phyloP scores from a whole-genome alignment of 176 grass and related monocot species.

The Guadua angustifolia region DNA sequence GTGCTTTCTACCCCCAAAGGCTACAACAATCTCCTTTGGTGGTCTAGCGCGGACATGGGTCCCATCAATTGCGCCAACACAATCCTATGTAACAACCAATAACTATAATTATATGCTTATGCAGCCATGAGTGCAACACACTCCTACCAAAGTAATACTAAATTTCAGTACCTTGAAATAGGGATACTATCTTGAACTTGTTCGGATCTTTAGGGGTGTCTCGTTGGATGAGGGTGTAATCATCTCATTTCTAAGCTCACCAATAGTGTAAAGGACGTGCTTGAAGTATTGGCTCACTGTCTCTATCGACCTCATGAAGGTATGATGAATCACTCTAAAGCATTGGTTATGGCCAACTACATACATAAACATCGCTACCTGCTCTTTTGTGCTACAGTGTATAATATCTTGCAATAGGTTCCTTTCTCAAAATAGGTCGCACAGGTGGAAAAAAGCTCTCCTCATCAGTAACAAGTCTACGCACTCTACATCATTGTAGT shows the following conservation, averaged over 20 bases:
- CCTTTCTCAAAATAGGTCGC: not conserved
- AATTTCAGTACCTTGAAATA: not conserved
- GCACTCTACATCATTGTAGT: too few species aligned
- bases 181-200: not conserved
- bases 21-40: not conserved
- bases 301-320: not conserved
- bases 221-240: not conserved
- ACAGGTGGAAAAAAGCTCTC: not conserved
- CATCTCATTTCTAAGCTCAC: not conserved
- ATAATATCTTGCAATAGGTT: not conserved
- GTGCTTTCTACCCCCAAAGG: not conserved
- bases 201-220: not conserved
- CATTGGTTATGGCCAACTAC: not conserved
- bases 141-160: not conserved
- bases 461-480: too few species aligned
- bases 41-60: not conserved
- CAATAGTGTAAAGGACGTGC: not conserved
- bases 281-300: not conserved
- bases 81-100: not conserved
- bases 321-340: not conserved
- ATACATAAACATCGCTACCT: not conserved
- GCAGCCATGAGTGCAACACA: accelerated
- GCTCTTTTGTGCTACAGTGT: not conserved
- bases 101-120: not conserved
- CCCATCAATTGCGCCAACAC: not conserved